Evolutionary conservation across 1,284 basidiomycete species (phyloP).

Genomic region (Ceratorhiza oryzae-sativae): DNA sequence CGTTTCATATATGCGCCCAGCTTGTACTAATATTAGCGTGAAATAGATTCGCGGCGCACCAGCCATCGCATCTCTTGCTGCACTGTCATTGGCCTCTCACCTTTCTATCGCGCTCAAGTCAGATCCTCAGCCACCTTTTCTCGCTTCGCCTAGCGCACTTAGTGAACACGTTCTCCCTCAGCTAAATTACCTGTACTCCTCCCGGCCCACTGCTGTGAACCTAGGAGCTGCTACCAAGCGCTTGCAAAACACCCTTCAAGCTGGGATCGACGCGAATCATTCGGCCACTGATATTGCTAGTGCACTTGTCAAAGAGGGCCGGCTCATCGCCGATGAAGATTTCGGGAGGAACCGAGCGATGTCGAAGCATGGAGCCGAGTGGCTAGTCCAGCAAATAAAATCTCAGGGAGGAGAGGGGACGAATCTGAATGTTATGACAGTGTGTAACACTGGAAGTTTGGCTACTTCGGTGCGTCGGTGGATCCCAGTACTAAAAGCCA

Average conservation of each 20-base stretch:
- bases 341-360: constrained; percentile 82
- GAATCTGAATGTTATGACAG: constrained; percentile 81
- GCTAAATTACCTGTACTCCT: constrained; percentile 77
- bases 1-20: background rate
- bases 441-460: constrained; percentile 94
- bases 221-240: constrained; percentile 82
- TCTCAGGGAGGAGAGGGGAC: constrained; percentile 53
- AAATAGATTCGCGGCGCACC: constrained; percentile 88
- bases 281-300: constrained; percentile 59
- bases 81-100: constrained; percentile 75
- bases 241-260: constrained; percentile 60
- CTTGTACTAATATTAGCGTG: background rate
- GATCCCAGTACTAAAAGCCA: background rate
- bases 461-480: constrained; percentile 78
- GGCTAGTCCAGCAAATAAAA: constrained; percentile 70
- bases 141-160: constrained; percentile 60
- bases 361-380: constrained; percentile 82
- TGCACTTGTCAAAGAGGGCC: constrained; percentile 68
- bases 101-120: constrained; percentile 58
- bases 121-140: constrained; percentile 57
- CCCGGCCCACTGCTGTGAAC: constrained; percentile 94
- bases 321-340: constrained; percentile 80
- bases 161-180: constrained; percentile 62
- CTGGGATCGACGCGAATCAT: constrained; percentile 51
- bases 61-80: constrained; percentile 90